Percentiles rank a stretch among this genome's conserved stretches.
Evolutionary conservation across 1,284 basidiomycete genomes (phyloP).

Genomic region (Entoloma clypeatum): DNA sequence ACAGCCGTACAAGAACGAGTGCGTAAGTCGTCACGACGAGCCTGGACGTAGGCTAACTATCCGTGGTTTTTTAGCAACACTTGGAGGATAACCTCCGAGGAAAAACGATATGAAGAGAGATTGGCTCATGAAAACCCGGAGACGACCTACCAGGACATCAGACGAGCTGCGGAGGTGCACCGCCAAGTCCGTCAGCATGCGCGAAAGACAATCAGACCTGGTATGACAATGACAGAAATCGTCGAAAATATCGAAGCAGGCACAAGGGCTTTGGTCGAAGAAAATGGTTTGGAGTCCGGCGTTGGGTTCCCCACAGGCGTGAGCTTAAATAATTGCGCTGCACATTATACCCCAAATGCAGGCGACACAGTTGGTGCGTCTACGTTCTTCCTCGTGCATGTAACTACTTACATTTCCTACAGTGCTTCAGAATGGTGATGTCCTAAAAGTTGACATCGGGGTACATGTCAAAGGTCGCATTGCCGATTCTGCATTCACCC

Average conservation of each 20-base stretch:
- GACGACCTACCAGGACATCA: slow-evolving; percentile 83
- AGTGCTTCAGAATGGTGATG: slow-evolving; percentile 84
- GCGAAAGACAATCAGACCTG: slow-evolving; percentile 82
- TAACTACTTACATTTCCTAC: slow-evolving; percentile 10
- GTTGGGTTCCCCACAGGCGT: slow-evolving; percentile 98
- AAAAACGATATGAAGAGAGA: slow-evolving; percentile 83
- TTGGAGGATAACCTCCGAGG: slow-evolving; percentile 87
- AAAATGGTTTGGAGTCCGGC: slow-evolving; percentile 80
- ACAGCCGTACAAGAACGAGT: slow-evolving; percentile 91
- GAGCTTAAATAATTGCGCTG: slow-evolving; percentile 92
- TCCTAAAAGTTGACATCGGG: slow-evolving; percentile 97
- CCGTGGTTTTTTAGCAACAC: slow-evolving; percentile 55
- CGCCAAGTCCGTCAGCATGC: slow-evolving; percentile 87
- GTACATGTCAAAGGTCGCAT: slow-evolving; percentile 97
- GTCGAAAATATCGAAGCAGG: slow-evolving; percentile 93
- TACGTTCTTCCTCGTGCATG: not conserved
- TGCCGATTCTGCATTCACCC: slow-evolving; percentile 93
- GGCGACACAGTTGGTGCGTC: slow-evolving; percentile 82
- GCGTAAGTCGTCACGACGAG: slow-evolving; percentile 26
- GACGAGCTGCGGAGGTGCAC: slow-evolving; percentile 94
- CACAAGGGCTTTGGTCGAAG: slow-evolving; percentile 88
- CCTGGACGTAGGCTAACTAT: slow-evolving; percentile 10
- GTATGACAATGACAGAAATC: slow-evolving; percentile 94
- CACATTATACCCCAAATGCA: slow-evolving; percentile 96
- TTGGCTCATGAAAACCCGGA: slow-evolving; percentile 76